phyloP scores from a whole-genome alignment of 2,329 filamentous ascomycete species.

The Paecilomyces formosus region DNA sequence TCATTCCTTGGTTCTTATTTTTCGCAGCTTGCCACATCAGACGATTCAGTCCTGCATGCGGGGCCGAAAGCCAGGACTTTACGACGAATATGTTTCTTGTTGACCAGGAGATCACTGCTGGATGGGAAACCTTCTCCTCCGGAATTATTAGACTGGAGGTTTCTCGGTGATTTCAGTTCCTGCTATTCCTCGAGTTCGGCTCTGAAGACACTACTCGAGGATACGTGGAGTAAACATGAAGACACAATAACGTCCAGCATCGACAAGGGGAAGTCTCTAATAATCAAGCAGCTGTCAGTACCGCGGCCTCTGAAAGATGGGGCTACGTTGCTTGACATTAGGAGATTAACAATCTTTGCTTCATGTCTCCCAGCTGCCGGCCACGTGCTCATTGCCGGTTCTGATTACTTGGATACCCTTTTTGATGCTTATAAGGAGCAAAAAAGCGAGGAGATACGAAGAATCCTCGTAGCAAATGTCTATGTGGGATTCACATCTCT shows the following conservation, averaged over 20 bases:
- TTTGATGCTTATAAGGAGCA: slow-evolving; percentile 40
- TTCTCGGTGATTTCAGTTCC: slow-evolving; percentile 61
- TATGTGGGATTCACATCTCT: slow-evolving; percentile 71
- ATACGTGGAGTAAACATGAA: slow-evolving; percentile 36
- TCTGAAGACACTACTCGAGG: slow-evolving; percentile 45
- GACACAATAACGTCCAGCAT: slow-evolving; percentile 26
- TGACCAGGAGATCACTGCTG: slow-evolving; percentile 53
- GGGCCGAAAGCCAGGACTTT: slow-evolving; percentile 42
- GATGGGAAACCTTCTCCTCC: slow-evolving; percentile 36
- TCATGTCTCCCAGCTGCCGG: slow-evolving; percentile 38
- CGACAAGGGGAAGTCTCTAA: slow-evolving; percentile 26
- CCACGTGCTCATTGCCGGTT: slow-evolving; percentile 67
- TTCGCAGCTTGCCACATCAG: slow-evolving; percentile 42
- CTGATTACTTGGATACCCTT: slow-evolving; percentile 78
- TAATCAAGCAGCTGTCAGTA: slow-evolving; percentile 23
- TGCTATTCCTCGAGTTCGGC: slow-evolving; percentile 59
- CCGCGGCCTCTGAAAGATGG: slow-evolving; percentile 6
- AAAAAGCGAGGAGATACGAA: slow-evolving; percentile 56
- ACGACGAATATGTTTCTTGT: slow-evolving; percentile 56
- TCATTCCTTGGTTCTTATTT: slow-evolving; percentile 63
- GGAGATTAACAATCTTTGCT: slow-evolving; percentile 31
- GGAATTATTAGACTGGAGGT: slow-evolving; percentile 54
- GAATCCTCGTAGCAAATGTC: slow-evolving; percentile 60
- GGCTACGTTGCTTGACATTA: slow-evolving; percentile 20
- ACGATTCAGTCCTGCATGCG: slow-evolving; percentile 20